Evolutionary conservation across 352 stramenopile genomes (phyloP), one percentile per base, ranked within the genome.

Genomic region (Phytophthora citrophthora): DNA sequence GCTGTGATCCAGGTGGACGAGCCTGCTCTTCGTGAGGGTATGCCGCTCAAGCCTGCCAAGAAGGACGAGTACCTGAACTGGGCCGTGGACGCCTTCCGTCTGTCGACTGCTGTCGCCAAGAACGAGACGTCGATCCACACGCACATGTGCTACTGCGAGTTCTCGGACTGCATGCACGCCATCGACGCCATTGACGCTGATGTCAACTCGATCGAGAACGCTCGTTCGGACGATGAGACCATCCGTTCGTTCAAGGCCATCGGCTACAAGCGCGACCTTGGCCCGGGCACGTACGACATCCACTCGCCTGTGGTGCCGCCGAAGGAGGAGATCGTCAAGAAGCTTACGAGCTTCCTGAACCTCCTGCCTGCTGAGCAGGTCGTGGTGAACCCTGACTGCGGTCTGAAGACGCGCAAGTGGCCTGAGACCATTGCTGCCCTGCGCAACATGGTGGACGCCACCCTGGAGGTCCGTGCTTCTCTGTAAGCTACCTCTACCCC

Each of bases 91-190:
- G 87, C 87, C 13, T 98, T 98, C 76, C 90, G 88, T 54, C 77
- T 98, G 34, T 79, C 89, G 29, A 97, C 91, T 2, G 89, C 81
- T 27, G 86, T 92, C 10, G 91, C 90, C 31, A 85, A 90, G 69
- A 91, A 94, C 66, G 76, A 89, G 65, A 98, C 92, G 13, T 94
- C 93, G 47, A 97, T 98, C 73, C 92, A 98, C 82, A 98, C 92
- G 36, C 93, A 98, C 88, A 97, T 98, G 91, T 98, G 93, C 88
- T 98, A 98, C 86, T 97, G 89, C 76, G 92, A 98, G 74, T 98
- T 98, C 70, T 65, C 89, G 7, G 93, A 98, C 79, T 97, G 89
- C 76, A 97, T 98, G 89, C 78, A 92, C 55, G 89, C 92, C 27
- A 97, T 98, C 53, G 90, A 96, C 59, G 83, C 84, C 20, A 90